phyloP scores from a whole-genome alignment of 1,139 yeast species.

The Lodderomyces metapsilosis region DNA sequence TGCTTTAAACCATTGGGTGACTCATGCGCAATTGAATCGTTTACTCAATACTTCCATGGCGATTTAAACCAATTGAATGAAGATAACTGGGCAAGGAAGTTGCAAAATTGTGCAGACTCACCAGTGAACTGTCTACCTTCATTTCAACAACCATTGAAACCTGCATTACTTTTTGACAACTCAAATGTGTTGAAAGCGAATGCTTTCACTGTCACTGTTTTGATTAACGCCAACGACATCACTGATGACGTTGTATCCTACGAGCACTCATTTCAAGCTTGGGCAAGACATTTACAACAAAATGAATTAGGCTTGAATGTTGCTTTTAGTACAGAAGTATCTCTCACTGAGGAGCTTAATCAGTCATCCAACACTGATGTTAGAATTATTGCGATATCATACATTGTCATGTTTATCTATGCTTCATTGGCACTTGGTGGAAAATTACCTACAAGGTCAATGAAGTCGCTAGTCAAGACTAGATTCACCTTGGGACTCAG shows the following conservation, averaged over 20 bases:
- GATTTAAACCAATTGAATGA: conserved; percentile 51
- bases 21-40: conserved; percentile 84
- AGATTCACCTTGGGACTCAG: conserved; percentile 75
- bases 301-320: conserved; percentile 53
- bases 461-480: conserved; percentile 48
- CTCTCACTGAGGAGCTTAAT: conserved; percentile 80
- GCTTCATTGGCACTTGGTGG: conserved; percentile 84
- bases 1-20: conserved; percentile 82
- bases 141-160: conserved; percentile 86
- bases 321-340: conserved; percentile 78
- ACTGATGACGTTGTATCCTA: conserved; percentile 52
- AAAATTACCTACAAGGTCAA: conserved; percentile 28
- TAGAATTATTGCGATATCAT: conserved; percentile 68
- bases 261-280: conserved; percentile 62
- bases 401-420: conserved; percentile 84
- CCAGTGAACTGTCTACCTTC: conserved; percentile 90
- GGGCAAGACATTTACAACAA: conserved; percentile 51
- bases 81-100: conserved; percentile 50
- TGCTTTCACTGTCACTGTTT: conserved; percentile 75
- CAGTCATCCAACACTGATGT: conserved; percentile 80
- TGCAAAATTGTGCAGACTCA: conserved; percentile 63
- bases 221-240: conserved; percentile 45
- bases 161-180: conserved; percentile 58
- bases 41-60: conserved; percentile 84
- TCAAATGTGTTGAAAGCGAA: conserved; percentile 55